Evolutionary conservation across 805 yeast species (phyloP).

Genomic region (Crinitomyces ghanaensis): DNA sequence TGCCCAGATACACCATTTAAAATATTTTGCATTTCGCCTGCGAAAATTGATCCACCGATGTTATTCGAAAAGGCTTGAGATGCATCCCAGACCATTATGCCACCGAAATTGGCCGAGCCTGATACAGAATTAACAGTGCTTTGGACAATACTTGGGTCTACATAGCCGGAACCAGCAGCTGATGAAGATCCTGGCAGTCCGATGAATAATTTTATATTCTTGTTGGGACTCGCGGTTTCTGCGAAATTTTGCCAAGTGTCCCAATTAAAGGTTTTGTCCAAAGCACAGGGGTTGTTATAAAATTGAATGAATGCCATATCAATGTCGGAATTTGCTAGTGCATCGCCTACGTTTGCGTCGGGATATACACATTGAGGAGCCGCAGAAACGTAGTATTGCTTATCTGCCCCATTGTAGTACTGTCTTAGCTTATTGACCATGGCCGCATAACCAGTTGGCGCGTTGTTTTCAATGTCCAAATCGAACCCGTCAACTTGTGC

Average conservation of each 20-base stretch:
- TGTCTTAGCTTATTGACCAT: slow-evolving; percentile 27
- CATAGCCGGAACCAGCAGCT: slow-evolving; percentile 49
- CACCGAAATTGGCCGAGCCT: slow-evolving; percentile 38
- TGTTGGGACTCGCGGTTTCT: slow-evolving; percentile 33
- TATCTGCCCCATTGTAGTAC: slow-evolving; percentile 18
- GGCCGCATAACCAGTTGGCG: slow-evolving; percentile 40
- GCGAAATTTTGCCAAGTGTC: slow-evolving; percentile 46
- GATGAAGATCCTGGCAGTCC: slow-evolving; percentile 49
- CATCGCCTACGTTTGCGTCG: slow-evolving; percentile 36
- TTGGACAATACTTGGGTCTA: slow-evolving; percentile 23
- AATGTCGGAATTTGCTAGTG: slow-evolving; percentile 33
- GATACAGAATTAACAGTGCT: slow-evolving; percentile 16
- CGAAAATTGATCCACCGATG: slow-evolving; percentile 35
- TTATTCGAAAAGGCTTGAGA: slow-evolving; percentile 31
- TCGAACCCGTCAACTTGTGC: slow-evolving; percentile 60
- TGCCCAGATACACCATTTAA: slow-evolving; percentile 3
- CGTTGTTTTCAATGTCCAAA: slow-evolving; percentile 44
- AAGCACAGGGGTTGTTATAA: slow-evolving; percentile 46
- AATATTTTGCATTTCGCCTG: slow-evolving; percentile 6
- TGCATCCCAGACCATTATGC: slow-evolving; percentile 82
- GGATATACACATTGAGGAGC: slow-evolving; percentile 62
- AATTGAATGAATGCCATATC: slow-evolving; percentile 57
- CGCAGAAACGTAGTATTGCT: slow-evolving; percentile 44
- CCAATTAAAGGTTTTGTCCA: slow-evolving; percentile 27
- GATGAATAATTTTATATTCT: slow-evolving; percentile 42